Conservation (phyloP, 176 grass and related monocot genomes). For the Ampelocalamus luodianensis region DNA sequence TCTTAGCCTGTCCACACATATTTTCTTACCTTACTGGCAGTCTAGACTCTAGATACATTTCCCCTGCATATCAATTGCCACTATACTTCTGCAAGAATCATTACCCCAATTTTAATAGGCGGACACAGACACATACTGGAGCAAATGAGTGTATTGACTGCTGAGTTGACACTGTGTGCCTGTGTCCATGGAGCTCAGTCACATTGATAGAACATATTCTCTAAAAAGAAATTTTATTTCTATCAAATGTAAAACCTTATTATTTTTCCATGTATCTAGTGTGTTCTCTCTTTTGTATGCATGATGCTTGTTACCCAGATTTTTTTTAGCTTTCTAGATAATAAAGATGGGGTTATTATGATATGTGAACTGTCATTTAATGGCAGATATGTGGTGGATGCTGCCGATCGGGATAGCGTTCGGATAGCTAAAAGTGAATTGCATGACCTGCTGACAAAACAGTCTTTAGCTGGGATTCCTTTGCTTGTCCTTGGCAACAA, state of each 20-base stretch:
- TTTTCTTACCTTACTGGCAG: conserved; percentile 13
- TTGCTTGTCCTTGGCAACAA: conserved; percentile 96
- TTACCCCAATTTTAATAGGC: neutral
- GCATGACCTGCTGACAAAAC: conserved; percentile 86
- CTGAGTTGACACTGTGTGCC: neutral
- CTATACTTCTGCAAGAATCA: neutral
- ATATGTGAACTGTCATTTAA: conserved; percentile 18
- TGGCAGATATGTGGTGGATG: conserved; percentile 87
- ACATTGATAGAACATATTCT: conserved; percentile 1
- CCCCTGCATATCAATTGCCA: neutral
- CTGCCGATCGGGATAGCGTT: conserved; percentile 86
- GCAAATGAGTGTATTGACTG: neutral
- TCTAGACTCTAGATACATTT: neutral
- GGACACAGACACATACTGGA: neutral
- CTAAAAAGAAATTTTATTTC: neutral
- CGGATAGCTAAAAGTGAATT: conserved; percentile 93
- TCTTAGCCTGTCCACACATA: neutral
- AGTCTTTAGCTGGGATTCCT: conserved; percentile 86
- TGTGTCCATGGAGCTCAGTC: neutral
- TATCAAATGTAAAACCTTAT: neutral
- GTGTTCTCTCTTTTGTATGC: neutral
- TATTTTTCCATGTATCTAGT: conserved; percentile 17
- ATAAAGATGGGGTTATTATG: conserved; percentile 2
- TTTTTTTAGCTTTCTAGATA: conserved; percentile 10
- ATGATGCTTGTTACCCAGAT: conserved; percentile 2